Conservation (phyloP, 129 eudicot species). For the Centrapalus pauciflorus region DNA sequence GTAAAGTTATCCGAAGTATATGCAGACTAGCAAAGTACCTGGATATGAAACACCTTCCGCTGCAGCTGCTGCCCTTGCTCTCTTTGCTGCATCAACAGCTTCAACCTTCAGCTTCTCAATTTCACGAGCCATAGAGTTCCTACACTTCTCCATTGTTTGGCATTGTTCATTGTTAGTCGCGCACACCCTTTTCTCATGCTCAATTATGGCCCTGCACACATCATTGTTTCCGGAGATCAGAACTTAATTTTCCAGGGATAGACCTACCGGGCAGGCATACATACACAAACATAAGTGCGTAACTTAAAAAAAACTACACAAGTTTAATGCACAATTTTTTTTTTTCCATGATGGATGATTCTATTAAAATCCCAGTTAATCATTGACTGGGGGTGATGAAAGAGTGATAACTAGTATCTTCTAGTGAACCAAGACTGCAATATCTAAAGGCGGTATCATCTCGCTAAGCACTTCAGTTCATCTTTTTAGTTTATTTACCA, state of each 20-base stretch:
- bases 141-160: conserved; percentile 45
- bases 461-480: too few species aligned
- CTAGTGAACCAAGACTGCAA: too few species aligned
- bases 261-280: too few species aligned
- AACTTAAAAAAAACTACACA: not conserved
- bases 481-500: too few species aligned
- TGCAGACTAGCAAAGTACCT: conserved; percentile 17
- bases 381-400: too few species aligned
- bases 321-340: not conserved
- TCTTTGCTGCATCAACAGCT: conserved; percentile 56
- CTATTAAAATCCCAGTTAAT: not conserved
- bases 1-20: not conserved
- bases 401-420: too few species aligned
- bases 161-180: conserved; percentile 29
- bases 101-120: conserved; percentile 44
- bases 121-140: conserved; percentile 44
- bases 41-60: conserved; percentile 32
- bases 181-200: conserved; percentile 41
- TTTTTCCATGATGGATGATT: not conserved
- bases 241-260: too few species aligned
- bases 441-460: too few species aligned
- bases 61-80: conserved; percentile 50
- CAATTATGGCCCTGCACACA: conserved; percentile 52
- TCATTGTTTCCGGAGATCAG: too few species aligned
- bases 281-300: not conserved